Conservation (phyloP, 2,329 filamentous ascomycete species). For the Aurifilum marmelostoma region DNA sequence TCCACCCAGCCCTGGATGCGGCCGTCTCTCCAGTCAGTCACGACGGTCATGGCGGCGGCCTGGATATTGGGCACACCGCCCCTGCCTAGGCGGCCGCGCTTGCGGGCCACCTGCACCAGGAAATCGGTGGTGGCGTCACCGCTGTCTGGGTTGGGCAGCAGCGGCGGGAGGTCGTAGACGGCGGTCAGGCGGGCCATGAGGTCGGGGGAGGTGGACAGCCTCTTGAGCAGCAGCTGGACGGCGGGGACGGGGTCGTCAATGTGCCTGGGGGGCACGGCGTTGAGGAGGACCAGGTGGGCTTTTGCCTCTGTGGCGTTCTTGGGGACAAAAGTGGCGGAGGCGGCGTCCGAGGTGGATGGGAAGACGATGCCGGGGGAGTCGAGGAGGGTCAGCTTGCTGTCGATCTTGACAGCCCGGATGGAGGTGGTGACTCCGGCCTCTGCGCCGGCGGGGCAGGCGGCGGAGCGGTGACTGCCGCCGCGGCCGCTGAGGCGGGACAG, state of each 20-base stretch:
- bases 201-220: conserved; percentile 72
- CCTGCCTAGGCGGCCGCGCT: conserved; percentile 84
- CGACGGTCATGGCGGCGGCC: conserved; percentile 86
- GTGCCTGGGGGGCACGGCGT: conserved; percentile 90
- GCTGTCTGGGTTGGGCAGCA: conserved; percentile 67
- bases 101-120: conserved; percentile 90
- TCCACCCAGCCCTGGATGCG: conserved; percentile 92
- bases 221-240: conserved; percentile 79
- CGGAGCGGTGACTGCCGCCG: conserved; percentile 56
- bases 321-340: conserved; percentile 47
- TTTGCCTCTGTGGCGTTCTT: conserved; percentile 73
- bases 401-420: conserved; percentile 87
- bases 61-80: conserved; percentile 89
- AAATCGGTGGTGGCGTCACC: conserved; percentile 88
- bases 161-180: conserved; percentile 81
- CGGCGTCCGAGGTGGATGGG: conserved; percentile 62
- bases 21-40: conserved; percentile 96
- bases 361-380: conserved; percentile 96
- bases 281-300: conserved; percentile 83
- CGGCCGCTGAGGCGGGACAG: conserved; percentile 74
- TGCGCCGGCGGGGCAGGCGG: conserved; percentile 85
- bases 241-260: conserved; percentile 92
- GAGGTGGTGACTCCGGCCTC: conserved; percentile 92
- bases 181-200: conserved; percentile 79
- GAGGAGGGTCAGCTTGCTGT: conserved; percentile 90